Evolutionary conservation across 495 filamentous ascomycete species (phyloP), one percentile per base, ranked within the genome.

Genomic region (Apodospora peruviana): DNA sequence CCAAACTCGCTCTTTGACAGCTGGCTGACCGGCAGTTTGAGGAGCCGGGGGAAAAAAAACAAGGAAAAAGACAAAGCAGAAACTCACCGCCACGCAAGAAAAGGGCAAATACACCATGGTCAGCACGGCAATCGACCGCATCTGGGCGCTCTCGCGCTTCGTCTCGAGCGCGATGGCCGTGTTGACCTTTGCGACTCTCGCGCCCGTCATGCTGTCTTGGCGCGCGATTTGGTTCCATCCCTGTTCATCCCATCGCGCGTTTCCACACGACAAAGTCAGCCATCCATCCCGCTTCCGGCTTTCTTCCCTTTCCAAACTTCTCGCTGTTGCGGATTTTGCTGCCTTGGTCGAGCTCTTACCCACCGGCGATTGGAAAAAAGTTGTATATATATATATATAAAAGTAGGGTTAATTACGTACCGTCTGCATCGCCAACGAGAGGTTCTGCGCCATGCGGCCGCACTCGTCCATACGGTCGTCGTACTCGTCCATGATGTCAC

Each of bases 381-480:
- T n/a, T n/a, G n/a, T n/a, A n/a, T n/a, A n/a, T n/a, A n/a, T n/a
- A n/a, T n/a, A n/a, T n/a, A n/a, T n/a, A n/a, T n/a, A n/a, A n/a
- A n/a, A n/a, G n/a, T n/a, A n/a, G n/a, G n/a, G n/a, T n/a, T n/a
- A n/a, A 32, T 32, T n/a, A n/a, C 42, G 4, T 29, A 44, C 43
- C 9, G 43, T 38, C 20, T 47, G 45, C 45, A 47, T 47, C 17
- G 34, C 45, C 35, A 47, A 18, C 5, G 45, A 47, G 2, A 47
- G 0, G 17, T 47, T 47, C 45, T 47, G 32, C 18, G 45, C 0
- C 45, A 47, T 47, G 4, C n/a, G 36, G 3, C 38, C 38, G 35
- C 45, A 47, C 35, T 47, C 45, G 19, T 47, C 45, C 14, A 40
- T 27, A 27, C 38, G 36, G 32, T 47, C 45, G 19, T 47, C 45